Percentiles rank a stretch among this genome's conserved stretches.
Conservation (phyloP, 2,329 filamentous ascomycete species). For the Decorospora gaudefroyi region DNA sequence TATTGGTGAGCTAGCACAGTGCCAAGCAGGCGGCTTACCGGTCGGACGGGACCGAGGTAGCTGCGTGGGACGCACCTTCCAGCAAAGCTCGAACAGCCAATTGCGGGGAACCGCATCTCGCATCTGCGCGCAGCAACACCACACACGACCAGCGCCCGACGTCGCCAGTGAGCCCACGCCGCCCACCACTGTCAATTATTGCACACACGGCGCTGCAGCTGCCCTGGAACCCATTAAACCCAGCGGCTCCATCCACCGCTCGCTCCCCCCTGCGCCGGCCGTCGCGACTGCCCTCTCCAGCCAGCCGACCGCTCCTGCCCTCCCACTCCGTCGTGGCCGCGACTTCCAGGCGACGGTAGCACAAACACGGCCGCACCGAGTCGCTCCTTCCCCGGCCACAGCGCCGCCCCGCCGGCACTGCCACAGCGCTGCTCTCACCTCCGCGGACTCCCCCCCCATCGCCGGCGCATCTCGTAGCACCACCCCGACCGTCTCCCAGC, state of each 20-base stretch:
- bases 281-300: conserved; percentile 7
- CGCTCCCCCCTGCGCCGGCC: background rate
- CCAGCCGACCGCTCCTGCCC: conserved; percentile 13
- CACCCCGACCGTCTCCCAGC: conserved; percentile 25
- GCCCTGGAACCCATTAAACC: conserved; percentile 12
- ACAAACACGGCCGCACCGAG: conserved; percentile 32
- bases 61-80: conserved; percentile 14
- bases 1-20: background rate
- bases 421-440: conserved; percentile 8
- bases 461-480: conserved; percentile 15
- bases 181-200: conserved; percentile 5
- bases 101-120: conserved; percentile 36
- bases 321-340: conserved; percentile 10
- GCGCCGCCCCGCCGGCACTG: conserved; percentile 20
- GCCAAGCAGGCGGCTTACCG: conserved; percentile 18
- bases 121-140: conserved; percentile 25
- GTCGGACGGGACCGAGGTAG: conserved; percentile 23
- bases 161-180: too few relatives aligned
- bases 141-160: conserved; percentile 22
- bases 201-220: conserved; percentile 4
- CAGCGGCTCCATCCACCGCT: conserved; percentile 2
- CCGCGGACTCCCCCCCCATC: conserved; percentile 13
- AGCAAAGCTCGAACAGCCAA: conserved; percentile 31
- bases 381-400: conserved; percentile 22
- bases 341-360: conserved; percentile 5